Conservation (phyloP, 164 flowering plant genomes). For the Cinnamomum micranthum region DNA sequence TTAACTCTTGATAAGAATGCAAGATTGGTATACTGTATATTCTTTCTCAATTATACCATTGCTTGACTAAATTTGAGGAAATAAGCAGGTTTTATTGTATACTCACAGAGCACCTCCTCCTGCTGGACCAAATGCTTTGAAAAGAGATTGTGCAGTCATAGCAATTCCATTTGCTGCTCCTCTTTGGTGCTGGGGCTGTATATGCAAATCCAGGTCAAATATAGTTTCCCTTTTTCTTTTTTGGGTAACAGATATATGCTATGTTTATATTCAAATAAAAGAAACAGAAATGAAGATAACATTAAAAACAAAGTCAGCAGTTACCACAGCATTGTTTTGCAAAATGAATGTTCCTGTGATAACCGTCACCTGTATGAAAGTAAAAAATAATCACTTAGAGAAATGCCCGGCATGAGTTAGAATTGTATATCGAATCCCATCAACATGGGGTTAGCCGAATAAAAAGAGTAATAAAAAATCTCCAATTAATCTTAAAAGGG, state of each 20-base stretch:
- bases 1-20: not conserved
- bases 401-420: not conserved
- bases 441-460: no score
- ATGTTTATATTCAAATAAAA: not conserved
- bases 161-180: slow-evolving; percentile 26
- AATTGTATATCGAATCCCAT: no score
- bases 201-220: no score
- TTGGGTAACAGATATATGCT: not conserved
- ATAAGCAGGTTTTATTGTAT: not conserved
- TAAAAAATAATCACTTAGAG: not conserved
- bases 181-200: slow-evolving; percentile 19
- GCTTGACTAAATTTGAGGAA: not conserved
- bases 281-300: not conserved
- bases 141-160: slow-evolving; percentile 49
- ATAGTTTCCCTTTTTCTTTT: no score
- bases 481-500: not conserved
- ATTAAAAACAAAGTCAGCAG: not conserved
- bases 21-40: not conserved
- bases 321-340: slow-evolving; percentile 68
- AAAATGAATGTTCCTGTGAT: slow-evolving; percentile 53
- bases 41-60: not conserved
- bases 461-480: not conserved
- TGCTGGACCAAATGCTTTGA: slow-evolving; percentile 59
- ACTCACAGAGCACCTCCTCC: slow-evolving; percentile 49
- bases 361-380: slow-evolving; percentile 33